Conservation (phyloP, 305 asterid genomes). For the Lippia alba region DNA sequence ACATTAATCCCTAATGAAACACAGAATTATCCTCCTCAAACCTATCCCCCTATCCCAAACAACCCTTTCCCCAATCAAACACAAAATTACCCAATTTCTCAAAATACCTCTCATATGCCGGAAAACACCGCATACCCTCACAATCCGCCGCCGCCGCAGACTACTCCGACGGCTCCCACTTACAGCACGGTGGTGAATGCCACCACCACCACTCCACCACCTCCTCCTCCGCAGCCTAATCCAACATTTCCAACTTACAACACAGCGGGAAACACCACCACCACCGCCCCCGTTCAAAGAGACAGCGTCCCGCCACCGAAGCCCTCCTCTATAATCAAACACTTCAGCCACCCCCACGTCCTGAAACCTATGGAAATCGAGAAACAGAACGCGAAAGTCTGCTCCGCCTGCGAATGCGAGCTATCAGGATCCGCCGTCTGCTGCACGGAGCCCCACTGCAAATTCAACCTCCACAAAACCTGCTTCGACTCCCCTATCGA, state of each 20-base stretch:
- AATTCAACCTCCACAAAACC: constrained; percentile 63
- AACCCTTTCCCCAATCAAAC: constrained; percentile 33
- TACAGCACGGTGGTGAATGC: background rate
- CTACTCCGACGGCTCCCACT: background rate
- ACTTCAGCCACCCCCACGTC: constrained; percentile 68
- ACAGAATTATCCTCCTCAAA: constrained; percentile 32
- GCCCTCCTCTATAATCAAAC: constrained; percentile 43
- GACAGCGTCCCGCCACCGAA: constrained; percentile 25
- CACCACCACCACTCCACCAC: background rate
- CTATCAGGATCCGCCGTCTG: constrained; percentile 49
- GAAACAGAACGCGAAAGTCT: constrained; percentile 39
- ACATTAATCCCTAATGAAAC: constrained; percentile 2
- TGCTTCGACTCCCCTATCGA: constrained; percentile 65
- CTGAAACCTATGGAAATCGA: constrained; percentile 43
- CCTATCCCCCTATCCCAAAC: constrained; percentile 38
- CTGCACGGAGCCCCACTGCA: constrained; percentile 59
- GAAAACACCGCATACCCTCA: constrained; percentile 31
- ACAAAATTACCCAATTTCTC: constrained; percentile 13
- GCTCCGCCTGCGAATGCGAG: constrained; percentile 64
- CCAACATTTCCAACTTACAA: constrained; percentile 34
- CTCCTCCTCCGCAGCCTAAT: constrained; percentile 10
- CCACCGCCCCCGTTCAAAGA: constrained; percentile 10
- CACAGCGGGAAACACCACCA: constrained; percentile 24
- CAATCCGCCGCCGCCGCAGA: background rate
- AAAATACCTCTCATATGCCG: background rate